Base-by-base conservation (phyloP, 2,329 filamentous ascomycete genomes). In the Hyphodiscus sp. region DNA sequence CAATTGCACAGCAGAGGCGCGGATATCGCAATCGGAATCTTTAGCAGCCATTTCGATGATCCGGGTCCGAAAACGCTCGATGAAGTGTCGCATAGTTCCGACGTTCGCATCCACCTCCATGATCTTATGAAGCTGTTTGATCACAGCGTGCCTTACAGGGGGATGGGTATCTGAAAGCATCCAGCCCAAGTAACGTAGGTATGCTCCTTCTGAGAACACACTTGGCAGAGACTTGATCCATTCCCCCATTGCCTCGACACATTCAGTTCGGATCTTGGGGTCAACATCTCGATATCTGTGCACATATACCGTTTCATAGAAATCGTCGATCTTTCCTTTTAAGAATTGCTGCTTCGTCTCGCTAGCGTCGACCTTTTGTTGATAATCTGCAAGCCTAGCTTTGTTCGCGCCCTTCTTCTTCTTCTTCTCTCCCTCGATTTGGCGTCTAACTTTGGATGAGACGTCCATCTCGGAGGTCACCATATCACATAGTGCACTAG, bases 261-360 rank as follows among this genome's bases (percentile, higher is more conserved):
- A 96, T 65, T 96, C 92, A 0, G 86, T 83, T 50, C 94, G 83
- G 60, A 99, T 95, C 63, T 83, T 88, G 7, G 89, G 83, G 65
- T 99, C 94, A 29, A 96, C 83, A 67, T 99, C 94, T 57, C 94
- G 88, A 70, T 97, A 99, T 47, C 94, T 85, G 70, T 99, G 92
- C 29, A 96, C 87, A 67, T 96, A 99, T 46, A 97, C 85, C 1
- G 89, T 88, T 62, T 96, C 88, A 66, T 97, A 95, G 63, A 91
- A 89, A 61, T 95, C 90, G 61, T 86, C 86, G 54, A 97, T 83
- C 55, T 85, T 78, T 29, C 80, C 79, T 57, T 82, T 74, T 58
- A 85, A 84, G 38, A 85, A 83, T 59, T 91, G 82, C 44, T 61
- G 61, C 26, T 61, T 59, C 10, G 62, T 52, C 42, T 66, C 61